Evolutionary conservation across 306 rosid species (phyloP).

Genomic region (Fagus sylvatica): DNA sequence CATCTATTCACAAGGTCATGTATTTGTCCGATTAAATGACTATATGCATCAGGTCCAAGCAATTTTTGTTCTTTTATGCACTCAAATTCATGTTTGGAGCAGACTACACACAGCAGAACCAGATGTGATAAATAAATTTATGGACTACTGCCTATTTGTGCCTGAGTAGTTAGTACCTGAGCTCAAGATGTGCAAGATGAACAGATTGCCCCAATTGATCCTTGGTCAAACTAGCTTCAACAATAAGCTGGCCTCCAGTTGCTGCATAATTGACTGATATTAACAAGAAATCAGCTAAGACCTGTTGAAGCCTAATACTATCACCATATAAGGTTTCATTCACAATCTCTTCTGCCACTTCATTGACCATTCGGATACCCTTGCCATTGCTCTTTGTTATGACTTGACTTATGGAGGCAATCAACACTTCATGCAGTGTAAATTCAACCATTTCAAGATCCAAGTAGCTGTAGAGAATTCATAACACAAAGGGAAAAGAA

Average conservation of each 20-base stretch:
- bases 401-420: conserved; percentile 73
- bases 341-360: conserved; percentile 49
- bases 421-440: conserved; percentile 70
- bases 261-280: conserved; percentile 62
- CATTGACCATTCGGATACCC: conserved; percentile 63
- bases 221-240: conserved; percentile 63
- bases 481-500: conserved; percentile 7
- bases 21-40: not conserved
- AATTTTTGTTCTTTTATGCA: not conserved
- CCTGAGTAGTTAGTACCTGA: conserved; percentile 53
- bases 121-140: not conserved
- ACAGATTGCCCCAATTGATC: conserved; percentile 77
- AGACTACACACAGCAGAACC: not conserved
- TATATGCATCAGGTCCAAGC: not conserved
- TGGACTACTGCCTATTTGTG: not conserved
- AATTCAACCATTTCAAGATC: conserved; percentile 93
- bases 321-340: conserved; percentile 74
- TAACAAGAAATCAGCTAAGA: conserved; percentile 70
- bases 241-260: conserved; percentile 60
- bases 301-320: conserved; percentile 85
- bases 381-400: conserved; percentile 59
- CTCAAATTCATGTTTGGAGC: not conserved
- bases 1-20: not conserved
- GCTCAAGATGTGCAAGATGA: conserved; percentile 73
- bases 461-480: conserved; percentile 53